These are phyloP conservation scores for Carex cristatella DNA, from an alignment of 176 grass and related monocot genomes.

Conservation along the genomic window DNA sequence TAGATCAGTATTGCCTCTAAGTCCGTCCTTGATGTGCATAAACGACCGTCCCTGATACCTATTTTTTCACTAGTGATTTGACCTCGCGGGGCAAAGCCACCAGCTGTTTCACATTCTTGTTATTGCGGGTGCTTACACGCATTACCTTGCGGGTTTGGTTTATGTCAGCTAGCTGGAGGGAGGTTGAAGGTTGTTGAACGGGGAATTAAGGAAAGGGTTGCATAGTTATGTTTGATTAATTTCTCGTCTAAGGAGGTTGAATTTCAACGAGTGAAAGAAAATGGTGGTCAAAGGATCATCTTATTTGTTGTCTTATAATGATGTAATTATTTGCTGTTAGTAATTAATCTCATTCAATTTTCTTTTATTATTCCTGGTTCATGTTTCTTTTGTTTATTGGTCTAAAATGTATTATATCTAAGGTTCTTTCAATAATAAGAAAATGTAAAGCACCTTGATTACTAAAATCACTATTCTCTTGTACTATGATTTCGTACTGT, in stretches of 20 bases:
- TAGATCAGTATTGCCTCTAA: no score
- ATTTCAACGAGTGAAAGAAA: not conserved
- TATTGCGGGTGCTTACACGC: conserved; percentile 61
- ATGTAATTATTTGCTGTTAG: not conserved
- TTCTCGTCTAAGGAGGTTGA: not conserved
- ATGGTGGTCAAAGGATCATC: not conserved
- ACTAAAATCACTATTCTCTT: not conserved
- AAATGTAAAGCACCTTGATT: not conserved
- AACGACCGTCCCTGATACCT: no score
- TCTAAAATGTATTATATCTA: not conserved
- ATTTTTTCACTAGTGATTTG: not conserved
- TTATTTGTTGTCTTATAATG: not conserved
- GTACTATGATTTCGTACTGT: not conserved
- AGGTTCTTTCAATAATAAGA: not conserved
- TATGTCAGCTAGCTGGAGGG: conserved; percentile 75
- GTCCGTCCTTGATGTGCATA: no score
- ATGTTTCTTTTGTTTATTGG: not conserved
- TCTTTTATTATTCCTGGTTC: not conserved
- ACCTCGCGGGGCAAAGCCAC: conserved; percentile 69
- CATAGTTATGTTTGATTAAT: conserved; percentile 16
- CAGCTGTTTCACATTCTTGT: conserved; percentile 73
- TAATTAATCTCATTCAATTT: not conserved
- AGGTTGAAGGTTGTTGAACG: conserved; percentile 42
- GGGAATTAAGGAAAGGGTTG: not conserved
- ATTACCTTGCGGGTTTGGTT: conserved; percentile 57